phyloP scores from a whole-genome alignment of 345 rosid species.

The Salix udensis region DNA sequence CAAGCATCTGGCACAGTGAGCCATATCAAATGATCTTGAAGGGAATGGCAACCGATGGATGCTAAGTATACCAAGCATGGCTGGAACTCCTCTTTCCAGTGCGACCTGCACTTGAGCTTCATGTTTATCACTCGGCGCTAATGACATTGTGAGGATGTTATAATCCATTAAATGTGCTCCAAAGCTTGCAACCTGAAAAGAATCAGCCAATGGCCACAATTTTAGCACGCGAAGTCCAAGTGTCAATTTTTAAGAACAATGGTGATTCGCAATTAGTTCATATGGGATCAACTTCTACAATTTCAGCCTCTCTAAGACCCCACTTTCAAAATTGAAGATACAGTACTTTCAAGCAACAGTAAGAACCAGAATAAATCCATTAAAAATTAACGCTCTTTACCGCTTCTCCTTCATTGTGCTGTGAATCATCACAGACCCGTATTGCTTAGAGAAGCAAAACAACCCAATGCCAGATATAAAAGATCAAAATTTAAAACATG shows the following conservation, averaged over 20 bases:
- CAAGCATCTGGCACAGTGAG: constrained; percentile 75
- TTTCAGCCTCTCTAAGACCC: neutral
- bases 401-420: neutral
- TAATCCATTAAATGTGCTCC: constrained; percentile 53
- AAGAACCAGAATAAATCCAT: neutral
- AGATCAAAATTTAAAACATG: neutral
- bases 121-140: constrained; percentile 72
- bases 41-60: constrained; percentile 59
- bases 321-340: neutral
- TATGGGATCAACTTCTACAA: neutral
- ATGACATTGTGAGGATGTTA: constrained; percentile 62
- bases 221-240: neutral
- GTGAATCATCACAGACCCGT: neutral
- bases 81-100: constrained; percentile 70
- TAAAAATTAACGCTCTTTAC: neutral
- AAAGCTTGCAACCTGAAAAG: constrained; percentile 68
- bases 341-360: neutral
- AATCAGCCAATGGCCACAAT: neutral
- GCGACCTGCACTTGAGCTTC: constrained; percentile 79
- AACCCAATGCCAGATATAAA: too few relatives aligned
- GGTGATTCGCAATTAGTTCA: neutral
- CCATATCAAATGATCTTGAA: constrained; percentile 64
- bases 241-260: neutral
- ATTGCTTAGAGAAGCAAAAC: too few relatives aligned
- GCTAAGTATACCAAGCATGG: constrained; percentile 61